Evolutionary conservation across 352 stramenopile genomes (phyloP), one percentile per base, ranked within the genome.

Genomic region (Globisporangium abappressorium): DNA sequence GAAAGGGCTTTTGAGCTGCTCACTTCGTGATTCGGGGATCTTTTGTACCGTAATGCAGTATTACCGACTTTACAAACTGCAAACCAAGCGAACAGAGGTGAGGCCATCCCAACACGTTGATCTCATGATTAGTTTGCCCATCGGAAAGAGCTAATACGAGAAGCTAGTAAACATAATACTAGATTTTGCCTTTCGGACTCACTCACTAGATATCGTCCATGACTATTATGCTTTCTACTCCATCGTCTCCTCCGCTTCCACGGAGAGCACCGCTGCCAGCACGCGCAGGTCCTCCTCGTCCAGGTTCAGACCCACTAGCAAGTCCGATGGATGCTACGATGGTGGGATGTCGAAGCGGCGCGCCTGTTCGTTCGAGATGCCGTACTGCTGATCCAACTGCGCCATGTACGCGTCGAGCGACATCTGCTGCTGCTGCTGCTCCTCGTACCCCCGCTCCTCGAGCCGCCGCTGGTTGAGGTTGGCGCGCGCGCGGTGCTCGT

Each of bases 391-490:
- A 43, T 65, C 53, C 60, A 65, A 30, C 46, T 65, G 60, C 30
- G 53, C 41, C 47, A 65, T 65, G 60, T 65, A 58, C 18, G 43
- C 60, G 20, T 65, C 60, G 7, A 65, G 53, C 28, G 60, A 46
- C 15, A 68, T 54, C 34, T 61, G 28, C n/a, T 55, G 49, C 11
- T 61, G 22, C 20, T 18, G 12, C 30, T 57, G 51, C 51, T 57
- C 24, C 24, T 57, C 51, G 24, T 24, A 2, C 0, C 78, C 74
- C 51, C 79, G 67, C 14, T 73, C 70, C 64, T 91, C 77, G 12
- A 86, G 75, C 6, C 75, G 76, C 22, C 82, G 82, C 71, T 93
- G 85, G 76, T 91, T 90, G 60, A 77, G 74, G 68, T 90, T 91
- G 57, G 82, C 79, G 62, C 88, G 85, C n/a, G 74, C 66, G 36